Conservation (phyloP, 257 asterid genomes). For the Solanum paucissectum region DNA sequence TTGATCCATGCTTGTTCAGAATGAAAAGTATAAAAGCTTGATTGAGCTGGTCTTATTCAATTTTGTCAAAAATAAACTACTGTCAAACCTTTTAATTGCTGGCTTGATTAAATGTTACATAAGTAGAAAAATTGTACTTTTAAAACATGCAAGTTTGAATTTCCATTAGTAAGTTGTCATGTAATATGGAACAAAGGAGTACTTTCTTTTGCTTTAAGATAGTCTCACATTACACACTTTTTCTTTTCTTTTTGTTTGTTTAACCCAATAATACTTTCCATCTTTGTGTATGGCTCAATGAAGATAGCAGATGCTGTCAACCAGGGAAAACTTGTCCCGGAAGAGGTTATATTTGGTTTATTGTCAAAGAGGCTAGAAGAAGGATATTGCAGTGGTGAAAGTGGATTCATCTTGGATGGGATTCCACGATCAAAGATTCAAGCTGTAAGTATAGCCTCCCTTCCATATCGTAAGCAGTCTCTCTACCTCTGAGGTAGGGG, state of each 20-base stretch:
- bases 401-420: slow-evolving; percentile 89
- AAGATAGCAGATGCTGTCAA: slow-evolving; percentile 75
- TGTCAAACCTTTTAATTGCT: neutral
- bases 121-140: neutral
- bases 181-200: neutral
- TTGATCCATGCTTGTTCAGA: neutral
- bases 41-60: neutral
- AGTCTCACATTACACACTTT: neutral
- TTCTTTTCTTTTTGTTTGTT: neutral
- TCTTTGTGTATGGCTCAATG: neutral
- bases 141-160: neutral
- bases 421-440: slow-evolving; percentile 72
- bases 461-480: neutral
- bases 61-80: neutral
- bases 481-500: neutral
- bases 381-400: slow-evolving; percentile 78
- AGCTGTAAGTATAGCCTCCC: slow-evolving; percentile 47
- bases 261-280: neutral
- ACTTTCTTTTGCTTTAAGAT: neutral
- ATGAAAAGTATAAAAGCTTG: neutral
- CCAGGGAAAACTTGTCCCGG: slow-evolving; percentile 72
- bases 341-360: slow-evolving; percentile 70
- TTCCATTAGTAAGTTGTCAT: slow-evolving; percentile 12
- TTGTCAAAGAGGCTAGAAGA: slow-evolving; percentile 81
- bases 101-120: neutral